Evolutionary conservation across 768 basidiomycete genomes (phyloP), one percentile per base, ranked within the genome.

Genomic region (Psilocybe subaeruginosa): DNA sequence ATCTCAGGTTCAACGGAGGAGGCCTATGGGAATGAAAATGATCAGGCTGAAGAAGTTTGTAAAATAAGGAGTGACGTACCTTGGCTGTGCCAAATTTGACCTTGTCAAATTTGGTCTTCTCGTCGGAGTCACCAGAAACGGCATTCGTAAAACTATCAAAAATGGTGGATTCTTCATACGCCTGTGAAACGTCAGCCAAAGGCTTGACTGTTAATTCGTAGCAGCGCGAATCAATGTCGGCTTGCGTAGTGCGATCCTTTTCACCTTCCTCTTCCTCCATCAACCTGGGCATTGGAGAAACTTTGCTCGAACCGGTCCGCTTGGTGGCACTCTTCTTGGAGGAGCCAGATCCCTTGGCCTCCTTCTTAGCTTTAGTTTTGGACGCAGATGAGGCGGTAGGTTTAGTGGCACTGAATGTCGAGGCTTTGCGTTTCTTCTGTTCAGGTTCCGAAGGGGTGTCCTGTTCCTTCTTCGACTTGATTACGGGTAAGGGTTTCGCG

Each of bases 181-280:
- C 91, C 62, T 82, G 78, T 45, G 80, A 88, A 51, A 93, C 86
- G 72, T 93, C 91, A 39, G 91, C 91, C 65, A 93, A 73, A 47
- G 91, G 91, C 68, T 83, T 77, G 64, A 93, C 91, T 4, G 91
- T 93, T 64, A 92, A 70, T 67, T 91, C 91, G 69, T 92, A 91
- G 74, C 91, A 92, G 53, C 83, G 83, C n/a, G 91, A 85, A 67
- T 91, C 86, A 55, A 89, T 85, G 45, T 78, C 74, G 3, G 78
- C 80, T 69, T 91, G 88, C 14, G 78, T 70, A 39, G 80, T 62
- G 16, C 70, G 72, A 64, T 74, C 68, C 64, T 73, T 76, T 31
- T 69, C 69, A 9, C 69, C 69, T 58, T 70, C 70, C 66, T 85
- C 85, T 66, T 86, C 85, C 37, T 82, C 82, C 37, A 61, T 59